Evolutionary conservation across 257 asterid genomes (phyloP), one percentile per base, ranked within the genome.

Genomic region (Eustoma russellianum): DNA sequence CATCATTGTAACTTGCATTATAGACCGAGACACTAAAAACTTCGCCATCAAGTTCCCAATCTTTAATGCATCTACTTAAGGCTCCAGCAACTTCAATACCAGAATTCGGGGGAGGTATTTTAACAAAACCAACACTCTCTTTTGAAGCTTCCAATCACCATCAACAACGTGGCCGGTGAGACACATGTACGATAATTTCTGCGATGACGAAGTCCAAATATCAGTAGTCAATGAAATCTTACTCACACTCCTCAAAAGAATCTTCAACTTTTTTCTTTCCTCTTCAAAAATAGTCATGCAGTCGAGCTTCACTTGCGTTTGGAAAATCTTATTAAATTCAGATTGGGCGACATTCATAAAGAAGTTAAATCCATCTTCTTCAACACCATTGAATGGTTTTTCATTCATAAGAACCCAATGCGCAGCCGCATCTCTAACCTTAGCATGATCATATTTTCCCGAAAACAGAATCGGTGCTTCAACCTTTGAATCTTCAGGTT

Each of bases 151-250:
- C 51, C 24, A 47, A 47, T 16, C 10, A 5, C 9, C 7, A 41
- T 54, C 59, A 54, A 54, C 12, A 28, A 17, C 34, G 12, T 54
- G 48, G 28, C 48, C 35, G 0, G 48, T 54, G n/a, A 53, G n/a
- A 35, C 33, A 45, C 46, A 53, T 53, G 14, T 53, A 34, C 9
- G 33, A 11, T 6, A 34, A 33, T 14, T 35, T 53, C 15, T 53
- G 28, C 2, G n/a, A n/a, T 3, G 9, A 14, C 3, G 46, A 53
- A 10, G 33, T 53, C 58, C 46, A 34, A 45, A 53, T 5, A 14
- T 53, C 58, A 0, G 47, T 35, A 6, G 48, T 54, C 59, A 54
- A 38, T 34, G 8, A 5, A 12, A 13, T 53, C 9, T 41, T 35
- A 2, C 1, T 15, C 2, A 47, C 51, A 47, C n/a, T 15, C 24